These are phyloP conservation scores for Baudoinia panamericana DNA, from an alignment of 495 filamentous ascomycete species.

Conservation along the genomic window DNA sequence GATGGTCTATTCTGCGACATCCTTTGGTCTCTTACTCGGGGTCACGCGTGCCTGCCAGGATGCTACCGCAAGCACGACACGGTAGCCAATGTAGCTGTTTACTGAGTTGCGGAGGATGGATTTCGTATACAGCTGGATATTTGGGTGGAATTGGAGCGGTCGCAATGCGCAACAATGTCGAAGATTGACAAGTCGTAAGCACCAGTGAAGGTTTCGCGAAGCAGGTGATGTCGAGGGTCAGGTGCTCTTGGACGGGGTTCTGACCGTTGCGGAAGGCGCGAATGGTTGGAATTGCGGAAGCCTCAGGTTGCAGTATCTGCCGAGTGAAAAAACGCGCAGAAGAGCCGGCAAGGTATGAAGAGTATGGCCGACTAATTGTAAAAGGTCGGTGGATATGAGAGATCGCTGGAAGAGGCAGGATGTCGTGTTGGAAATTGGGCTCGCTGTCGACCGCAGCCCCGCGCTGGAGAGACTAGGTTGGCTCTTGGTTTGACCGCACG, in stretches of 20 bases:
- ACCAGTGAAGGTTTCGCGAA: neutral
- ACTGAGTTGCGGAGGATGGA: constrained; percentile 35
- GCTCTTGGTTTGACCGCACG: too few species aligned
- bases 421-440: neutral
- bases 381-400: too few species aligned
- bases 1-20: constrained; percentile 68
- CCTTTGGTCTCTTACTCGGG: constrained; percentile 4
- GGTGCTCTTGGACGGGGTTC: constrained; percentile 1
- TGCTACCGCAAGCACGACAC: constrained; percentile 34
- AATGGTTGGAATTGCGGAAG: neutral
- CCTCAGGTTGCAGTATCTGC: neutral
- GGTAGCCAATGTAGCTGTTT: too few species aligned
- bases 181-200: neutral
- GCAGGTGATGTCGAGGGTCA: constrained; percentile 4
- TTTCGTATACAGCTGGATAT: neutral
- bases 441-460: neutral
- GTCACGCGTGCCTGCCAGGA: constrained; percentile 12
- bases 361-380: too few species aligned
- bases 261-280: constrained; percentile 3
- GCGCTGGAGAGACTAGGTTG: too few species aligned
- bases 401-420: neutral
- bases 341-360: too few species aligned
- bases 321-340: neutral
- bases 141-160: constrained; percentile 27
- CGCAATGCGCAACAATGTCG: constrained; percentile 30